phyloP scores from a whole-genome alignment of 352 stramenopile species.

The Plasmopara halstedii region DNA sequence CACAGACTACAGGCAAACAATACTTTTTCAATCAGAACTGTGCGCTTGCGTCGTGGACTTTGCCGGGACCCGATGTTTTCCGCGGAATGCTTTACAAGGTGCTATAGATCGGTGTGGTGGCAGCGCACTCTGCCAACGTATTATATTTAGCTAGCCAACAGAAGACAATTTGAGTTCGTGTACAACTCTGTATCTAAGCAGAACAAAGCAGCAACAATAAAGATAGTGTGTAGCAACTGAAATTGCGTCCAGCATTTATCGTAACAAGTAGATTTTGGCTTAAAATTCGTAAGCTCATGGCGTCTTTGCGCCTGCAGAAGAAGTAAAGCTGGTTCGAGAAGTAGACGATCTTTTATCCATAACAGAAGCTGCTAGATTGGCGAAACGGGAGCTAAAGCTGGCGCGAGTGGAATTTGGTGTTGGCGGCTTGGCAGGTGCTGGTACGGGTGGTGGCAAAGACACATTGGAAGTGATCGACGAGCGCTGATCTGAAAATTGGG shows the following conservation, averaged over 20 bases:
- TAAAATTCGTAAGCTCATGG: constrained; percentile 33
- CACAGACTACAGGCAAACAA: constrained; percentile 64
- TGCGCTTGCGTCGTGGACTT: constrained; percentile 68
- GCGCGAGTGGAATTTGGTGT: constrained; percentile 20
- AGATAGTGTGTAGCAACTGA: no score
- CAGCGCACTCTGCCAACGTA: constrained; percentile 16
- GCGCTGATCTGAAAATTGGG: constrained; percentile 38
- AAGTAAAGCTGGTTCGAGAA: constrained; percentile 18
- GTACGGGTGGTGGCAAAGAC: constrained; percentile 30
- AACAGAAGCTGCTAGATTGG: constrained; percentile 41
- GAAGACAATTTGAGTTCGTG: constrained; percentile 17
- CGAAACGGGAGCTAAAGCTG: constrained; percentile 51
- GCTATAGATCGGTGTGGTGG: constrained; percentile 29
- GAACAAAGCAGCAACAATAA: constrained; percentile 25
- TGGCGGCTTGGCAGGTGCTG: constrained; percentile 25
- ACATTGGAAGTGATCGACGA: constrained; percentile 27
- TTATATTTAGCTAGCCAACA: constrained; percentile 34
- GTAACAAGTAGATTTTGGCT: constrained; percentile 33
- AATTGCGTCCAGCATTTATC: no score
- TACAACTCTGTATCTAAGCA: constrained; percentile 22
- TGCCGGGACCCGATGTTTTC: constrained; percentile 51
- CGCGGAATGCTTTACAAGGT: constrained; percentile 63
- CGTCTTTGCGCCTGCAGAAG: constrained; percentile 9
- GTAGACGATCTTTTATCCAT: constrained; percentile 46
- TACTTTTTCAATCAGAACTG: constrained; percentile 81